phyloP scores from a whole-genome alignment of 2,329 filamentous ascomycete species.

The Venturia carpophila region DNA sequence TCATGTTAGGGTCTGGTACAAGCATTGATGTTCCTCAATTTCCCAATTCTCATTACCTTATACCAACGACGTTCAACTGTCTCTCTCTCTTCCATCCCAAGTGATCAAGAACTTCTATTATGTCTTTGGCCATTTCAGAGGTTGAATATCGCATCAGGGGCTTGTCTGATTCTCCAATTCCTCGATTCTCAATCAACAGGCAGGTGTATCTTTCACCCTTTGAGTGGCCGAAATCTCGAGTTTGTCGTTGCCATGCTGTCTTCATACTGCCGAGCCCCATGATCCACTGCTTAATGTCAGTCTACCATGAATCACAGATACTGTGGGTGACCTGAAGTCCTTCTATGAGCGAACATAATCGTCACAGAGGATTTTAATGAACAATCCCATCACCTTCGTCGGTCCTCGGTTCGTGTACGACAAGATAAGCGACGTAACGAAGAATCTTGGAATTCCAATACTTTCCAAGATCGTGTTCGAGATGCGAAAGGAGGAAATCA shows the following conservation, averaged over 20 bases:
- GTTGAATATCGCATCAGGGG: slow-evolving; percentile 73
- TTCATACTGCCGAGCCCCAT: slow-evolving; percentile 68
- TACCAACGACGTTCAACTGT: slow-evolving; percentile 62
- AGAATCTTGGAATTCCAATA: background rate
- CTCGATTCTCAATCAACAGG: slow-evolving; percentile 75
- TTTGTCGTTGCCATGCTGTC: slow-evolving; percentile 74
- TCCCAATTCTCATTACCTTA: slow-evolving; percentile 45
- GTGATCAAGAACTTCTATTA: slow-evolving; percentile 60
- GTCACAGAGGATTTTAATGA: background rate
- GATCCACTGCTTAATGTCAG: slow-evolving; percentile 51
- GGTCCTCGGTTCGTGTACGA: background rate
- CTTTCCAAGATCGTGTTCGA: background rate
- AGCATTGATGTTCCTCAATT: background rate
- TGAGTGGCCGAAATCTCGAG: slow-evolving; percentile 70
- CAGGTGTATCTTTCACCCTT: slow-evolving; percentile 60
- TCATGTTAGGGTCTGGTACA: background rate
- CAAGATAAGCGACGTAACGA: background rate
- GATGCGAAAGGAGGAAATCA: background rate
- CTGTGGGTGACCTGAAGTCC: background rate
- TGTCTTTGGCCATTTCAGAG: slow-evolving; percentile 73
- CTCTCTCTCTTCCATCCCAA: slow-evolving; percentile 57
- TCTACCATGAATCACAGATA: background rate
- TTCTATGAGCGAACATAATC: background rate
- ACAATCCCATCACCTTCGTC: too few relatives aligned
- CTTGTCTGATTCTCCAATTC: slow-evolving; percentile 72